Percentiles rank a stretch among this genome's conserved stretches.
Conservation (phyloP, 768 basidiomycete species). For the Auricularia sp. region DNA sequence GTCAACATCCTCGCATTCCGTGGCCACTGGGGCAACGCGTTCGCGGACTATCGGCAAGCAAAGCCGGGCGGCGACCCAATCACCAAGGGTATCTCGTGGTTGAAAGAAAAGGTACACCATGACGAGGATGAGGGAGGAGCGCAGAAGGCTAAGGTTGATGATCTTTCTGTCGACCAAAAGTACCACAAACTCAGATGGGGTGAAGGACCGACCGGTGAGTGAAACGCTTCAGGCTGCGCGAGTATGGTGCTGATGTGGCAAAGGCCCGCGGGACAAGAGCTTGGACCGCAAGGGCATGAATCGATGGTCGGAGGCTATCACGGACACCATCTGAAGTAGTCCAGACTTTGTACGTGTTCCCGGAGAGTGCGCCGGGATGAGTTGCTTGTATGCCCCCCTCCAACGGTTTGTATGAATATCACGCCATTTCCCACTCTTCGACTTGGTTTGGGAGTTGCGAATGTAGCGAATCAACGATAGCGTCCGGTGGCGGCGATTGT, state of each 20-base stretch:
- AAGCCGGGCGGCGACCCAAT: not conserved
- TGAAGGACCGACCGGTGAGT: not conserved
- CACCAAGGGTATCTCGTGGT: not conserved
- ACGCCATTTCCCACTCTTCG: no score
- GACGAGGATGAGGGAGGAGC: not conserved
- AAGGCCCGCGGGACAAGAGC: constrained; percentile 2
- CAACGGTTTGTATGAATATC: no score
- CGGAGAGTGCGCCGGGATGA: not conserved
- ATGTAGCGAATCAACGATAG: not conserved
- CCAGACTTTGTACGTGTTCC: not conserved
- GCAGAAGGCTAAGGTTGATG: not conserved
- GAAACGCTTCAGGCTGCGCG: not conserved
- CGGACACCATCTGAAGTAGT: not conserved
- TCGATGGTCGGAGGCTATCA: not conserved
- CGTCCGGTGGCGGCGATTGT: no score
- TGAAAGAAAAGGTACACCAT: not conserved
- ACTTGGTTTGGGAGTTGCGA: not conserved
- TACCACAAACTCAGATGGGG: not conserved
- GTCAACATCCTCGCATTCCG: not conserved
- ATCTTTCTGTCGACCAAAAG: not conserved
- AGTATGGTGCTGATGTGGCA: not conserved
- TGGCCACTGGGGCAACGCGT: not conserved
- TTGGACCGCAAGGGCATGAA: not conserved
- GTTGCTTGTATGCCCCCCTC: no score
- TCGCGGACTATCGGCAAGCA: not conserved